A percentile compares a stretch with the other conserved stretches of the same genome.
Conservation (phyloP, 2,329 filamentous ascomycete genomes). For the Trichoderma sp. region DNA sequence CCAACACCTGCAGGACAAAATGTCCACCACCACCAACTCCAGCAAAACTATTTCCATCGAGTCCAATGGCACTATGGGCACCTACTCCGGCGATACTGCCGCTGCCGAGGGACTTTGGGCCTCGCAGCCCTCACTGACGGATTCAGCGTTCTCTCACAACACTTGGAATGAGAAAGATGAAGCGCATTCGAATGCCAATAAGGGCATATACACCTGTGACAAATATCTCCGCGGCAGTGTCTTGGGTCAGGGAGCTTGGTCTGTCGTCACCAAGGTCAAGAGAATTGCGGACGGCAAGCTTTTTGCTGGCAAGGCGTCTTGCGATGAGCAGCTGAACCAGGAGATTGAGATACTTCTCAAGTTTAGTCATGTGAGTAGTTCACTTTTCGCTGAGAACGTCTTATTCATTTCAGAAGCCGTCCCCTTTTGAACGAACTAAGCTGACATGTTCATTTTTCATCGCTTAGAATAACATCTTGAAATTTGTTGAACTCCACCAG, state of each 20-base stretch:
- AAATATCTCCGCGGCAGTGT: slow-evolving; percentile 27
- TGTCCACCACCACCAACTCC: background rate
- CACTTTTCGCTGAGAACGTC: background rate
- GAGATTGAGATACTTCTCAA: slow-evolving; percentile 27
- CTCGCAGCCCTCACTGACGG: background rate
- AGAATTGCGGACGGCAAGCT: slow-evolving; percentile 26
- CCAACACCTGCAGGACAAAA: background rate
- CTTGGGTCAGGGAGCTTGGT: slow-evolving; percentile 31
- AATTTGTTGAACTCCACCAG: slow-evolving; percentile 30
- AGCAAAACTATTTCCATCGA: too few relatives aligned
- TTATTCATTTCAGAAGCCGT: background rate
- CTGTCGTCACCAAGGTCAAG: slow-evolving; percentile 31
- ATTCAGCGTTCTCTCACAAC: background rate
- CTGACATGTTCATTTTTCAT: background rate
- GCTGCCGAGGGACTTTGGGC: background rate
- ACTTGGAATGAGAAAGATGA: slow-evolving; percentile 27
- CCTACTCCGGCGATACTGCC: background rate
- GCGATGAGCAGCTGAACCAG: slow-evolving; percentile 24
- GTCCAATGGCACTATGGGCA: too few relatives aligned
- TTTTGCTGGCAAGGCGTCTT: slow-evolving; percentile 31
- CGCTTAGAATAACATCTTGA: slow-evolving; percentile 29
- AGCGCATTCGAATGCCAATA: slow-evolving; percentile 15
- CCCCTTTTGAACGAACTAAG: background rate
- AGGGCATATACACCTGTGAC: slow-evolving; percentile 19
- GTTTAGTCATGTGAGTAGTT: slow-evolving; percentile 28